Evolutionary conservation across 148 eudicot genomes (phyloP).

Genomic region (Vaccinium corymbosum): DNA sequence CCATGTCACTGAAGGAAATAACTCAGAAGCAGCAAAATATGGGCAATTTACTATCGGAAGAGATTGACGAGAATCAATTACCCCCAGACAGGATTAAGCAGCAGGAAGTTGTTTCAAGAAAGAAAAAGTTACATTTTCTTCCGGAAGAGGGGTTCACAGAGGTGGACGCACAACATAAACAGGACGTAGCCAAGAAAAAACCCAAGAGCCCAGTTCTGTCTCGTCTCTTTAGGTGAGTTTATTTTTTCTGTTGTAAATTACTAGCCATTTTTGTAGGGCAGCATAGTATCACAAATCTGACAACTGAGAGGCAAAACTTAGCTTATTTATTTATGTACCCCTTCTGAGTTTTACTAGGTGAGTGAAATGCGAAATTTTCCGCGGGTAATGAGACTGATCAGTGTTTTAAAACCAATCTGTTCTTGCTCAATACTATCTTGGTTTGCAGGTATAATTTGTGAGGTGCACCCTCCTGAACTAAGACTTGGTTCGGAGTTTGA

Average conservation of each 20-base stretch:
- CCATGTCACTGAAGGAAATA: conserved; percentile 1
- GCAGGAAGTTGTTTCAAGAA: conserved; percentile 8
- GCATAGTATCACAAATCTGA: conserved; percentile 4
- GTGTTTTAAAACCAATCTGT: not conserved
- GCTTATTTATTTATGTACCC: not conserved
- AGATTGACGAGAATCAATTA: conserved; percentile 4
- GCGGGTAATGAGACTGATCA: not conserved
- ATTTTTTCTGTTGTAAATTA: conserved; percentile 11
- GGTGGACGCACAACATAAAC: not conserved
- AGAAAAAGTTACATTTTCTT: not conserved
- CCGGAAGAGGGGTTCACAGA: not conserved
- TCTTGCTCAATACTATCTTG: not conserved
- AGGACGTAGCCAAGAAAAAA: conserved; percentile 9
- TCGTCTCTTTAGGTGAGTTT: conserved; percentile 15
- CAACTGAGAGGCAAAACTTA: not conserved
- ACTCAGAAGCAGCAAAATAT: conserved; percentile 18
- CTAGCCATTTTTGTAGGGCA: conserved; percentile 10
- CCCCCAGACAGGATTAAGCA: not conserved
- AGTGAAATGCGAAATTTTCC: not conserved
- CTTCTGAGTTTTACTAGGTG: not conserved
- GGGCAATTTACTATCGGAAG: not conserved
- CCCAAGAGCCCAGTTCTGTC: conserved; percentile 3
- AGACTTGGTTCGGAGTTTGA: too few species aligned
- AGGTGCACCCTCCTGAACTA: too few species aligned
- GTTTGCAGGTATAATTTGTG: not conserved